phyloP scores from a whole-genome alignment of 495 filamentous ascomycete species.

The Xylaria telfairii region DNA sequence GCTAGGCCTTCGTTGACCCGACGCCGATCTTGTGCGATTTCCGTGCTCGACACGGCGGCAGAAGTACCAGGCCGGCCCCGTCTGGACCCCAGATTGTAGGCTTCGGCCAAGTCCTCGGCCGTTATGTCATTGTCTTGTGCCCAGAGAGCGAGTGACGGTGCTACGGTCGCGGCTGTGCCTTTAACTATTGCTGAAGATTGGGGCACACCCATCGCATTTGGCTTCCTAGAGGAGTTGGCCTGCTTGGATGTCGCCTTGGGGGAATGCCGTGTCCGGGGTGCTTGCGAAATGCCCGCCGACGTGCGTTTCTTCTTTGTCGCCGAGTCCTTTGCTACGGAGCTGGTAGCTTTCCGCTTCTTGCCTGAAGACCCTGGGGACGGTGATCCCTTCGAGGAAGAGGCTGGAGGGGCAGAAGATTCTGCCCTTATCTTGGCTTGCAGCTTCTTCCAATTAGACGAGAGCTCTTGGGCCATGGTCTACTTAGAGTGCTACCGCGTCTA shows the following conservation, averaged over 20 bases:
- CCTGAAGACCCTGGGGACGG: slow-evolving; percentile 13
- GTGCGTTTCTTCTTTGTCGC: slow-evolving; percentile 24
- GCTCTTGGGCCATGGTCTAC: slow-evolving; percentile 43
- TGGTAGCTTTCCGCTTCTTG: slow-evolving; percentile 13
- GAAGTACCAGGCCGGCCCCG: slow-evolving; percentile 21
- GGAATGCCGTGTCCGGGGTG: slow-evolving; percentile 5
- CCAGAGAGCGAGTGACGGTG: slow-evolving; percentile 52
- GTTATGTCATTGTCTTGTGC: slow-evolving; percentile 66
- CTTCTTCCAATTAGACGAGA: slow-evolving; percentile 77
- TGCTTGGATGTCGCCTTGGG: background rate
- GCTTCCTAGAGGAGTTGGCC: slow-evolving; percentile 14
- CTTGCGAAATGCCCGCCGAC: slow-evolving; percentile 16
- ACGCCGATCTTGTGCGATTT: slow-evolving; percentile 18
- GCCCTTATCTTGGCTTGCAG: slow-evolving; percentile 69
- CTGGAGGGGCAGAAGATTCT: slow-evolving; percentile 48
- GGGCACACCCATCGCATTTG: slow-evolving; percentile 43
- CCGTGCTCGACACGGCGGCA: slow-evolving; percentile 8
- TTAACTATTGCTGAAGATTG: slow-evolving; percentile 43
- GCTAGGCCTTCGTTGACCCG: slow-evolving; percentile 60
- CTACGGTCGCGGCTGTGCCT: slow-evolving; percentile 34
- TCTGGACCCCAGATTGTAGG: slow-evolving; percentile 57
- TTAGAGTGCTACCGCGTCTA: background rate
- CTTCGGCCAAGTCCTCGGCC: slow-evolving; percentile 63
- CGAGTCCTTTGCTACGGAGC: slow-evolving; percentile 39
- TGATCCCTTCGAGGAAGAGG: slow-evolving; percentile 23